A percentile compares a stretch with the other conserved stretches of the same genome.
Evolutionary conservation across 1,284 basidiomycete genomes (phyloP).

Genomic region (Sporisorium exsertum): DNA sequence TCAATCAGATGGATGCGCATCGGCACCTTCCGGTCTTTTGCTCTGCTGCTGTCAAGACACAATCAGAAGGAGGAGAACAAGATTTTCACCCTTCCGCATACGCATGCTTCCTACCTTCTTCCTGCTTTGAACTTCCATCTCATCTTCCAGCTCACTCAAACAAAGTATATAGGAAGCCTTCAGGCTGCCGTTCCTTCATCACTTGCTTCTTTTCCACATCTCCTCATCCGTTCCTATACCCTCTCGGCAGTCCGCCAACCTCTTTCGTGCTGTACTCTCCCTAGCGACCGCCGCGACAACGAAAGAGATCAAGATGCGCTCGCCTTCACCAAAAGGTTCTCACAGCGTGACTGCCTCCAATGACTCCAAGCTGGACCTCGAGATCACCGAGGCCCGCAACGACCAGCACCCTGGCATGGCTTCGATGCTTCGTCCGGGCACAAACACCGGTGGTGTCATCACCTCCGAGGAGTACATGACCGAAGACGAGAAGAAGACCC

Average conservation of each 20-base stretch:
- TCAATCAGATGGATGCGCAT: constrained; percentile 9
- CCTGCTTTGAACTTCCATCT: background rate
- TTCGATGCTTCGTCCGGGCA: constrained; percentile 37
- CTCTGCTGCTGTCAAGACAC: background rate
- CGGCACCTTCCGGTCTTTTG: background rate
- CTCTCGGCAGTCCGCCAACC: background rate
- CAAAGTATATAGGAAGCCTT: constrained; percentile 4
- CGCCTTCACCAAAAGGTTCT: constrained; percentile 9
- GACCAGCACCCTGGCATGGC: constrained; percentile 42
- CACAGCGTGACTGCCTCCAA: constrained; percentile 15
- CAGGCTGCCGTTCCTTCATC: background rate
- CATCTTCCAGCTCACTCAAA: background rate
- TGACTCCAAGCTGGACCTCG: constrained; percentile 38
- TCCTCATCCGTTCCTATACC: constrained; percentile 2
- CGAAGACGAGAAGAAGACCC: constrained; percentile 45
- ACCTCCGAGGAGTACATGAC: constrained; percentile 58
- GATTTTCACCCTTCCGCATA: background rate
- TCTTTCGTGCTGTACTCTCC: background rate
- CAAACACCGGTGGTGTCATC: constrained; percentile 48
- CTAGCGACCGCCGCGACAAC: constrained; percentile 8
- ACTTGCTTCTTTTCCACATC: background rate
- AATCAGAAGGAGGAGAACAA: background rate
- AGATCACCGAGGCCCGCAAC: constrained; percentile 40
- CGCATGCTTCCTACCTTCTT: background rate
- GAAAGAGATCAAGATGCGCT: constrained; percentile 8